Conservation (phyloP, 208 protist species). For the Crithidia bombi region DNA sequence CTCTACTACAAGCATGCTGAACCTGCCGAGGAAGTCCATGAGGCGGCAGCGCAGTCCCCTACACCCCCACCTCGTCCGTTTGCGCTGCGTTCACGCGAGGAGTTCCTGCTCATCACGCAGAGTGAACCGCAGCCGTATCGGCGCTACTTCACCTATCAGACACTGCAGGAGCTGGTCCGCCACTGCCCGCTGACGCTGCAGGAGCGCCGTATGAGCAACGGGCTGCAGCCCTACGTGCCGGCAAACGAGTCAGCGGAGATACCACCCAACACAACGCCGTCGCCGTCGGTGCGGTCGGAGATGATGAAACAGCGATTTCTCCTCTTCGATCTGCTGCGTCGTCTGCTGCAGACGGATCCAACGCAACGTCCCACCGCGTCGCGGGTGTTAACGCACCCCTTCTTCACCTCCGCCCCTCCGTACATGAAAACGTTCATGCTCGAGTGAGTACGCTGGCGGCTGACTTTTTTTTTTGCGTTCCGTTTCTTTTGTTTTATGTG, state of each 20-base stretch:
- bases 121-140: constrained; percentile 53
- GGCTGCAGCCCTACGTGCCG: constrained; percentile 43
- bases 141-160: constrained; percentile 68
- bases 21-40: not conserved
- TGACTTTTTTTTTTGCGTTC: not conserved
- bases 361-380: constrained; percentile 52
- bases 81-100: constrained; percentile 24
- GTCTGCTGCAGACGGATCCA: constrained; percentile 68
- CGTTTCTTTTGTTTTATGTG: not conserved
- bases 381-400: constrained; percentile 67
- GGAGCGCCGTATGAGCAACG: constrained; percentile 67
- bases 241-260: constrained; percentile 22
- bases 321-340: constrained; percentile 70
- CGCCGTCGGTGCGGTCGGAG: constrained; percentile 43
- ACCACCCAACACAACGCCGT: constrained; percentile 16
- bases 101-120: constrained; percentile 25
- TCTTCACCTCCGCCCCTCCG: constrained; percentile 60
- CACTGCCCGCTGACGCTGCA: constrained; percentile 65
- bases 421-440: constrained; percentile 53
- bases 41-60: not conserved
- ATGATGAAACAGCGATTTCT: constrained; percentile 79
- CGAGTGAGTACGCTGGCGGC: constrained; percentile 15
- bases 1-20: constrained; percentile 49
- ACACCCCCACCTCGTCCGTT: not conserved
- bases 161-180: constrained; percentile 72